Evolutionary conservation across 164 flowering plant species (phyloP).

Genomic region (Paratinospora sagittata): DNA sequence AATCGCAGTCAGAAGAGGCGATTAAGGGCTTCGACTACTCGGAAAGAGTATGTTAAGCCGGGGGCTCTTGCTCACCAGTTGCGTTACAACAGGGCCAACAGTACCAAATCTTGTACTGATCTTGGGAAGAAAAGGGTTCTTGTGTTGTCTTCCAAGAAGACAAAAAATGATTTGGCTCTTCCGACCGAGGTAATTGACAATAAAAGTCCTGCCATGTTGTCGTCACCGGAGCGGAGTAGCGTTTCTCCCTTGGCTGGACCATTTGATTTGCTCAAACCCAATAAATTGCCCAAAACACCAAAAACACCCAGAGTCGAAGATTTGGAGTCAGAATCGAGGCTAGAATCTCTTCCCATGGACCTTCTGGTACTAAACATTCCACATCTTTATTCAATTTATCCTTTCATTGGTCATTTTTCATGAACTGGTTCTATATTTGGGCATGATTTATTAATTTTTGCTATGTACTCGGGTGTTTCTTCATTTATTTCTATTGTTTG

Average conservation of each 20-base stretch:
- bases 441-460: not conserved
- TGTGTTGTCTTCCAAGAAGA: slow-evolving; percentile 37
- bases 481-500: too few species aligned
- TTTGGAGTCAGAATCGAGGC: slow-evolving; percentile 61
- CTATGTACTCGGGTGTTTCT: too few species aligned
- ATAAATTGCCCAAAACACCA: slow-evolving; percentile 50
- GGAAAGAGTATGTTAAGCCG: slow-evolving; percentile 62
- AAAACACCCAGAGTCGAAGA: slow-evolving; percentile 48
- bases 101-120: slow-evolving; percentile 61
- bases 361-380: slow-evolving; percentile 49
- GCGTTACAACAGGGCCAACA: slow-evolving; percentile 41
- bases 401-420: not conserved
- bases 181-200: slow-evolving; percentile 22
- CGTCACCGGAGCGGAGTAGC: slow-evolving; percentile 42
- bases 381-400: not conserved
- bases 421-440: not conserved
- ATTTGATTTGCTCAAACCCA: slow-evolving; percentile 28
- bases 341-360: slow-evolving; percentile 92
- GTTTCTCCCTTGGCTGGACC: slow-evolving; percentile 17
- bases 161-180: slow-evolving; percentile 16
- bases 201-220: slow-evolving; percentile 31
- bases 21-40: slow-evolving; percentile 21
- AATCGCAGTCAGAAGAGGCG: slow-evolving; percentile 42
- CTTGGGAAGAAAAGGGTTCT: slow-evolving; percentile 69
- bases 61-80: slow-evolving; percentile 77